Percentiles rank a stretch among this genome's conserved stretches.
Conservation (phyloP, 202 grass and related monocot species). For the Panicum virgatum region DNA sequence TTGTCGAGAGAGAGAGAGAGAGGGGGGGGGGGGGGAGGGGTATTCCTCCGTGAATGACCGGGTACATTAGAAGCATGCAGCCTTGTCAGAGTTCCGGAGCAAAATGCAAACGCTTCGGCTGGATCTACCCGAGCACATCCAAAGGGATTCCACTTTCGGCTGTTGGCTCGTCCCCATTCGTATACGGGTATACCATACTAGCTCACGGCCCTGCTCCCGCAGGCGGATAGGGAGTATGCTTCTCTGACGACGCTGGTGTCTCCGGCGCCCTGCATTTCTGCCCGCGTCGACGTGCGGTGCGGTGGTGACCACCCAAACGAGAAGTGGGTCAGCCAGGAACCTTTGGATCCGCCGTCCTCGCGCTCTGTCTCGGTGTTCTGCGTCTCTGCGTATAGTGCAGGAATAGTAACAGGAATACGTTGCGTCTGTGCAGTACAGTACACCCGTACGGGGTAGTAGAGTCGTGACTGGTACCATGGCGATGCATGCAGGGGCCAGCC, state of each 20-base stretch:
- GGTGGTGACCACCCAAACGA: no score
- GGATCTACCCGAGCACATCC: neutral
- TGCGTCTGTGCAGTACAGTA: neutral
- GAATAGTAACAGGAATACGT: neutral
- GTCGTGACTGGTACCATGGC: neutral
- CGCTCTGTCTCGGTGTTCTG: neutral
- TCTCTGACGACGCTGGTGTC: no score
- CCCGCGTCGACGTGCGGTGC: no score
- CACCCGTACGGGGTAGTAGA: no score
- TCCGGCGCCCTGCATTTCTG: no score
- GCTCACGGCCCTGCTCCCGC: neutral
- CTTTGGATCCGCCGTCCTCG: no score
- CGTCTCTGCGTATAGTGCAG: no score
- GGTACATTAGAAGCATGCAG: no score
- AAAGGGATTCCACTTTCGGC: neutral
- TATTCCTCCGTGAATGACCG: no score
- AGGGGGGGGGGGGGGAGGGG: no score
- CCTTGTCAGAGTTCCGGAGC: neutral
- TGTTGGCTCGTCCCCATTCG: neutral
- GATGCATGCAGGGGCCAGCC: neutral
- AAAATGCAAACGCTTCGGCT: neutral
- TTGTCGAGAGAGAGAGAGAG: no score
- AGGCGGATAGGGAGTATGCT: neutral
- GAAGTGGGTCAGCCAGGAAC: no score
- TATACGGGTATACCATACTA: neutral